Base-by-base conservation (phyloP, 129 eudicot genomes). In the Arctium minus region DNA sequence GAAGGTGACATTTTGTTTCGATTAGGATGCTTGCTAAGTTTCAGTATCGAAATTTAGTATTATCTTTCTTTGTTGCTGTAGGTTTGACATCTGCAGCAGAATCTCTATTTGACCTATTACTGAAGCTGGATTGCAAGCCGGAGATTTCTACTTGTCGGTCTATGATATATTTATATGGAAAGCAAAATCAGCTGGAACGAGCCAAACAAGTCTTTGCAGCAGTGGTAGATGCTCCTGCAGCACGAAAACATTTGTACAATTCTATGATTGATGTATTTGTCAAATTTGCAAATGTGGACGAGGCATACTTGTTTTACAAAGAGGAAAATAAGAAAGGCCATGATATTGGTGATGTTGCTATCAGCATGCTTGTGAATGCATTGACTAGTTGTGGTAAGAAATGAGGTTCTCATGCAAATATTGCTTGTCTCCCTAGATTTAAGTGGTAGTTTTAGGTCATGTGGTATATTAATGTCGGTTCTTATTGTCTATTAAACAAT, bases 321-420 rank as follows among this genome's bases (percentile, higher is more conserved):
- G 89, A 95, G 85, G 87, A 86, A 79, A 71, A 64, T 46, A 30
- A 22, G 38, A 86, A 83, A 86, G 97, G 93, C 65, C 79, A 83
- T 73, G 85, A 85, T 83, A 33, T 91, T 72, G 94, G 94, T 79
- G 90, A 89, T 76, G 90, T 95, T 83, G 91, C 96, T 75, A 85
- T 95, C 83, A 95, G 97, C 92, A 88, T 88, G 86, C 92, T 92
- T 32, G 98, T 95, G 87, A 92, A 86, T 74, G 82, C 88, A 65
- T 82, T 95, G 85, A 75, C 86, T 37, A 87, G 70, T 77, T 75
- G 78, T 65, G 94, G 98, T 91, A 89, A 86, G 94, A 77, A 72
- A 74, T 33, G 42, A 46, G 67, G 12, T 70, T 53, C 70, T 40
- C 9, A 40, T 2, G 22, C 40, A 75, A 75, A 62, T 75, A 74